These are phyloP conservation scores for Ilex aquifolium DNA, from an alignment of 257 asterid genomes.

Conservation along the genomic window DNA sequence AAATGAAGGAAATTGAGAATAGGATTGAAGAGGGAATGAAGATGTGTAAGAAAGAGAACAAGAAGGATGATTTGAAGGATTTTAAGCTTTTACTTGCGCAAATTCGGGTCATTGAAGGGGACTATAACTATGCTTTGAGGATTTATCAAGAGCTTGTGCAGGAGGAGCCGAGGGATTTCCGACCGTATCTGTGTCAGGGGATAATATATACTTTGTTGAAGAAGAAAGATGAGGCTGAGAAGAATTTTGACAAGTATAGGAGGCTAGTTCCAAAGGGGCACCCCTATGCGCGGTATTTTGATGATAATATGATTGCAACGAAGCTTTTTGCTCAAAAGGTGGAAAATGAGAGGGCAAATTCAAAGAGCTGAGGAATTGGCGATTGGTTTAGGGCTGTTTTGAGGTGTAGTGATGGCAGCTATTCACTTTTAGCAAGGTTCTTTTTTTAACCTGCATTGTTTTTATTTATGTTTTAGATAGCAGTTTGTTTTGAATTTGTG, in stretches of 20 bases:
- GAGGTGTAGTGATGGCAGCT: neutral
- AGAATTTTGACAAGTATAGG: constrained; percentile 69
- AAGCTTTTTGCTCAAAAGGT: constrained; percentile 68
- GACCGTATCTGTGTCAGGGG: constrained; percentile 92
- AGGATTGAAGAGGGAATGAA: constrained; percentile 46
- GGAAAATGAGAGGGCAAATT: constrained; percentile 55
- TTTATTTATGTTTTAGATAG: neutral
- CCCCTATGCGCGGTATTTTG: constrained; percentile 72
- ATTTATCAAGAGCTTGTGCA: constrained; percentile 60
- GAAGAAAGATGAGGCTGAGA: constrained; percentile 73
- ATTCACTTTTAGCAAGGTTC: constrained; percentile 6
- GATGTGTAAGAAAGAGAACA: constrained; percentile 56
- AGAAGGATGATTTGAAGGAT: constrained; percentile 54
- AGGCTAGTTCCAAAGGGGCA: constrained; percentile 82
- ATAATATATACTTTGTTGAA: constrained; percentile 71
- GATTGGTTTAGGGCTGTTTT: constrained; percentile 1
- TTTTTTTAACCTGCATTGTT: constrained; percentile 9
- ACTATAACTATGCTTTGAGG: constrained; percentile 57
- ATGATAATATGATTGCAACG: constrained; percentile 84
- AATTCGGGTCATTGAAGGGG: constrained; percentile 63
- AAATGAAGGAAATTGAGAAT: constrained; percentile 37
- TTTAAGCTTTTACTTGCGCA: constrained; percentile 84
- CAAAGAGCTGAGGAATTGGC: constrained; percentile 28
- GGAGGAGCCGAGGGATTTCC: constrained; percentile 91
- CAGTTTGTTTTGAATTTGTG: neutral